These are phyloP conservation scores for Tothia fuscella DNA, from an alignment of 2,329 filamentous ascomycete genomes.

Conservation along the genomic window DNA sequence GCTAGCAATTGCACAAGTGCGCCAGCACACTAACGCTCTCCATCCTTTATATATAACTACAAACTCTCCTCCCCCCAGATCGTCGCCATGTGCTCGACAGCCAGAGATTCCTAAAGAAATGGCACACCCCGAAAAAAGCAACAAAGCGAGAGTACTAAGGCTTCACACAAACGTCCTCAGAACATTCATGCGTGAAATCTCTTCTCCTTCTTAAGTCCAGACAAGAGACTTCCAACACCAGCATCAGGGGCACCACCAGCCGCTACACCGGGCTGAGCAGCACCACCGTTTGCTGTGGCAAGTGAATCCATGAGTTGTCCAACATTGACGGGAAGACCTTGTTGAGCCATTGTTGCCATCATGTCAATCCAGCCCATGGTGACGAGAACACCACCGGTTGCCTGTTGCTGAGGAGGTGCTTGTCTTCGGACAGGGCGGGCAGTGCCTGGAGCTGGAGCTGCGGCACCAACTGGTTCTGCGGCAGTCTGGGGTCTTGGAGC, in stretches of 20 bases:
- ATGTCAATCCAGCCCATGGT: conserved; percentile 23
- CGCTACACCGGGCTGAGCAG: background rate
- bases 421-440: conserved; percentile 14
- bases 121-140: too few relatives aligned
- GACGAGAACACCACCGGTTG: conserved; percentile 21
- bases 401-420: conserved; percentile 13
- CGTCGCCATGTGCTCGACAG: too few relatives aligned
- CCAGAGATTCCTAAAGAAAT: too few relatives aligned
- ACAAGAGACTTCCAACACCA: background rate
- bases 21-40: too few relatives aligned
- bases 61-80: too few relatives aligned
- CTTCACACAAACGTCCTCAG: too few relatives aligned
- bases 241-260: background rate
- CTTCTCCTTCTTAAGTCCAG: conserved; percentile 2
- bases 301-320: conserved; percentile 8
- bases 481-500: background rate
- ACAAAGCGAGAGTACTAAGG: too few relatives aligned
- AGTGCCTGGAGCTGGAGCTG: conserved; percentile 13
- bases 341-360: conserved; percentile 18
- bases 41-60: too few relatives aligned
- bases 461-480: background rate
- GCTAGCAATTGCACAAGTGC: too few relatives aligned
- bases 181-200: background rate
- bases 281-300: background rate
- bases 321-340: conserved; percentile 8